phyloP scores from a whole-genome alignment of 2,329 filamentous ascomycete genomes.

The Aotearoamyces nothofagi region DNA sequence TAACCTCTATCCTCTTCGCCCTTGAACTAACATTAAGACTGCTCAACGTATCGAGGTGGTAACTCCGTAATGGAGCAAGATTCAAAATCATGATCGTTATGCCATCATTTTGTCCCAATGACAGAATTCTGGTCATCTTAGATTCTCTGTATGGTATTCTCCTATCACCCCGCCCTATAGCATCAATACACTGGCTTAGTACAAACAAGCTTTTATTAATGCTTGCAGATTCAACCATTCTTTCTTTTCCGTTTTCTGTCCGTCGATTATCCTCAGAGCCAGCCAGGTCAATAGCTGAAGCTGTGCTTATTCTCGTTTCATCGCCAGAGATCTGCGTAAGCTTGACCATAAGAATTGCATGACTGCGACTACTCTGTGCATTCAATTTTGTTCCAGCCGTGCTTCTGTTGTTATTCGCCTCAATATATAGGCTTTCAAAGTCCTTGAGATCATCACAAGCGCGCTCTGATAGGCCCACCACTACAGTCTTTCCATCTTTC shows the following conservation, averaged over 20 bases:
- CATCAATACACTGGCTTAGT: conserved; percentile 86
- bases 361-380: conserved; percentile 76
- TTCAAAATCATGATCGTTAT: conserved; percentile 96
- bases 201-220: conserved; percentile 98
- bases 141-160: conserved; percentile 88
- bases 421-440: conserved; percentile 79
- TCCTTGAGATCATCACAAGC: conserved; percentile 75
- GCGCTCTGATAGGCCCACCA: conserved; percentile 73
- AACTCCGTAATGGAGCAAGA: conserved; percentile 77
- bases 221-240: conserved; percentile 84
- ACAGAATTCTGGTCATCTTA: conserved; percentile 93
- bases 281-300: conserved; percentile 86
- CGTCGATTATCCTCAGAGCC: conserved; percentile 91
- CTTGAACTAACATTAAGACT: conserved; percentile 90
- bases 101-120: conserved; percentile 85
- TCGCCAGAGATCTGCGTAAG: conserved; percentile 61
- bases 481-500: conserved; percentile 73
- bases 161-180: conserved; percentile 60
- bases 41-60: conserved; percentile 85
- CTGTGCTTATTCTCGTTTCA: conserved; percentile 60
- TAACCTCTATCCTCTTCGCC: conserved; percentile 90
- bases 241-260: conserved; percentile 85
- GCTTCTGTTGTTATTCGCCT: conserved; percentile 79
- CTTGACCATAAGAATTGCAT: conserved; percentile 84
- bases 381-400: conserved; percentile 88